These are phyloP conservation scores for Filosporella fistucella DNA, from an alignment of 495 filamentous ascomycete genomes.

Conservation along the genomic window DNA sequence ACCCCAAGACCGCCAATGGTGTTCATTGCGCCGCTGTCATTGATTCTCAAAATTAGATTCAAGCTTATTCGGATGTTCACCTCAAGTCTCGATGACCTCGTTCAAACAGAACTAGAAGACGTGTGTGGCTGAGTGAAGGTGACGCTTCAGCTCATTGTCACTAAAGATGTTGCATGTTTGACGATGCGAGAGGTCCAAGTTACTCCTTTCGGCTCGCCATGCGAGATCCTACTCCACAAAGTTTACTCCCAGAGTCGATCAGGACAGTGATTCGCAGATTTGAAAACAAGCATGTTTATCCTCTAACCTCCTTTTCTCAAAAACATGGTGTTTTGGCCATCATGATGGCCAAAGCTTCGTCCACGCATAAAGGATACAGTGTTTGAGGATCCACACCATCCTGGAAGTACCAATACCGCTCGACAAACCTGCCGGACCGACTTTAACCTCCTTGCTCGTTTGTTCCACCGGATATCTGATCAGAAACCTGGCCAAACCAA, in stretches of 20 bases:
- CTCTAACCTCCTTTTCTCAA: neutral
- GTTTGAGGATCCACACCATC: conserved; percentile 18
- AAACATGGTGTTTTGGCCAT: neutral
- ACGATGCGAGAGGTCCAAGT: conserved; percentile 12
- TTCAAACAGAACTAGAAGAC: neutral
- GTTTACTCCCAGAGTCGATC: neutral
- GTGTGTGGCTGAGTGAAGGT: conserved; percentile 8
- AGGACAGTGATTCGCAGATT: conserved; percentile 1
- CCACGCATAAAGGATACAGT: conserved; percentile 1
- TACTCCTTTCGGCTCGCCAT: neutral
- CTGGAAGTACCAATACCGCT: neutral
- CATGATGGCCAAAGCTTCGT: conserved; percentile 8
- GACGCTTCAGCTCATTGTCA: conserved; percentile 1
- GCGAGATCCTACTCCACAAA: conserved; percentile 6
- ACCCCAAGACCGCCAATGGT: no score
- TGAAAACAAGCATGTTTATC: neutral
- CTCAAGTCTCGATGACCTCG: neutral
- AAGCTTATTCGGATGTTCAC: no score
- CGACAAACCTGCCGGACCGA: neutral
- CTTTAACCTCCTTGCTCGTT: neutral
- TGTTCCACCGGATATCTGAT: neutral
- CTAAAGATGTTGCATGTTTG: conserved; percentile 14
- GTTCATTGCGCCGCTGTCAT: no score
- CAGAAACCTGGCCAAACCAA: conserved; percentile 6
- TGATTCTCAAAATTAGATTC: no score